Percentiles rank a stretch among this genome's conserved stretches.
Evolutionary conservation across 2,329 filamentous ascomycete genomes (phyloP).

Genomic region (Fusarium poae): DNA sequence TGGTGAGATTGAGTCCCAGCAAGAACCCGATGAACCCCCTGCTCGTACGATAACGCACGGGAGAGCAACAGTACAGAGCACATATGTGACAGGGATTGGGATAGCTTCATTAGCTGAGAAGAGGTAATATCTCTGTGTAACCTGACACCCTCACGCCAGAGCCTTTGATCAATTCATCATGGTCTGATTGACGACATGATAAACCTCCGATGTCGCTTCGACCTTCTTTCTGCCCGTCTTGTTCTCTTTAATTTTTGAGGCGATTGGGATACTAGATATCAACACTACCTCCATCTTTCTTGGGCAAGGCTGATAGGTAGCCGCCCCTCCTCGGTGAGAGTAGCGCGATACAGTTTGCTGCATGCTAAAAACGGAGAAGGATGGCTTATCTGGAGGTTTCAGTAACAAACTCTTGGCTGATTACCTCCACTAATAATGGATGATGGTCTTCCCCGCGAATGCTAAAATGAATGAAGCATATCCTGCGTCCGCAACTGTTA

Average conservation of each 20-base stretch:
- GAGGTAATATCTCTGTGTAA: conserved; percentile 22
- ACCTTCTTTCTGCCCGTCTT: background rate
- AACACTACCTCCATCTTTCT: conserved; percentile 34
- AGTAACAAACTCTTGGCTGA: conserved; percentile 3
- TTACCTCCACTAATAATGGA: conserved; percentile 19
- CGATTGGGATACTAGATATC: conserved; percentile 12
- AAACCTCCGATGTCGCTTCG: conserved; percentile 21
- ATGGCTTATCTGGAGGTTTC: conserved; percentile 35
- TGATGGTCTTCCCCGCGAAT: conserved; percentile 33
- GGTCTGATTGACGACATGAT: background rate
- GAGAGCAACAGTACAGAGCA: conserved; percentile 26
- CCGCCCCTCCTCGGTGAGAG: conserved; percentile 12
- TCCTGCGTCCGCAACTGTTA: conserved; percentile 21
- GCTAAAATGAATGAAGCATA: conserved; percentile 26
- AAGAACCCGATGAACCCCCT: conserved; percentile 12
- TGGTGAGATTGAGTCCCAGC: background rate
- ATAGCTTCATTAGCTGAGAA: background rate
- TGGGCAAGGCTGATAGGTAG: conserved; percentile 12
- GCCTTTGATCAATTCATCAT: conserved; percentile 17
- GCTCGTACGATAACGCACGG: conserved; percentile 33
- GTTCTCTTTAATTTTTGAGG: background rate
- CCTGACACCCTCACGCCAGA: conserved; percentile 12
- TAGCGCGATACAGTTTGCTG: conserved; percentile 10
- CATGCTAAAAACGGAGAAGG: conserved; percentile 20
- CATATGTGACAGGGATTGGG: conserved; percentile 3